Conservation (phyloP, 2,329 filamentous ascomycete genomes). For the Colletotrichum cordylinicola region DNA sequence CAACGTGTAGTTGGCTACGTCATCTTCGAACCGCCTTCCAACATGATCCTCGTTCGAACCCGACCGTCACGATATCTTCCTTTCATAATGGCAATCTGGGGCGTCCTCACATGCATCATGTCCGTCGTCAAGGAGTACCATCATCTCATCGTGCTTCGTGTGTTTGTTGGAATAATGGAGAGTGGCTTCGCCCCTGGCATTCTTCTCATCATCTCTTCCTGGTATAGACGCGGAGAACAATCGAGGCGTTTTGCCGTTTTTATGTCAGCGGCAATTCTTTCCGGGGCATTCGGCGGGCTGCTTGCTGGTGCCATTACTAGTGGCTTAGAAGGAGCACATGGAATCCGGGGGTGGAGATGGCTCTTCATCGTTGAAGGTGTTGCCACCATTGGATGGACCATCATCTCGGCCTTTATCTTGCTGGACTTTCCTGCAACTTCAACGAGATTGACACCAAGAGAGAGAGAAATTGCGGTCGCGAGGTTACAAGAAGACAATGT, state of each 20-base stretch:
- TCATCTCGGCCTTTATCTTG: conserved; percentile 70
- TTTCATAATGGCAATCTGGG: conserved; percentile 66
- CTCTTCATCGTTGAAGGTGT: conserved; percentile 69
- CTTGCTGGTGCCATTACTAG: conserved; percentile 65
- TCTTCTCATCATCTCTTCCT: conserved; percentile 67
- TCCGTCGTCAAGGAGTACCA: conserved; percentile 24
- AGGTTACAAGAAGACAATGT: conserved; percentile 65
- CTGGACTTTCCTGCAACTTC: conserved; percentile 74
- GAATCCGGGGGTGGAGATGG: conserved; percentile 54
- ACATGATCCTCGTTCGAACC: conserved; percentile 68
- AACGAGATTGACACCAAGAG: conserved; percentile 52
- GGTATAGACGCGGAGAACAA: conserved; percentile 58
- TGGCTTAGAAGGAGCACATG: conserved; percentile 59
- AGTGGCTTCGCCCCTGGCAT: conserved; percentile 66
- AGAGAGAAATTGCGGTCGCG: conserved; percentile 64
- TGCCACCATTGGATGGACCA: conserved; percentile 66
- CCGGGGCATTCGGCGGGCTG: conserved; percentile 70
- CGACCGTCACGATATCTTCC: conserved; percentile 70
- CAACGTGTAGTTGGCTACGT: conserved; percentile 62
- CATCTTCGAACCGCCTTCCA: conserved; percentile 68
- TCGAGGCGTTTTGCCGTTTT: conserved; percentile 61
- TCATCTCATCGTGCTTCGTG: conserved; percentile 35
- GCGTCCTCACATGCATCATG: conserved; percentile 32
- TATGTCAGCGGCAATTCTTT: conserved; percentile 74
- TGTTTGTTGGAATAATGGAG: conserved; percentile 61